phyloP scores from a whole-genome alignment of 2,329 filamentous ascomycete genomes.

The Lomentospora prolificans region DNA sequence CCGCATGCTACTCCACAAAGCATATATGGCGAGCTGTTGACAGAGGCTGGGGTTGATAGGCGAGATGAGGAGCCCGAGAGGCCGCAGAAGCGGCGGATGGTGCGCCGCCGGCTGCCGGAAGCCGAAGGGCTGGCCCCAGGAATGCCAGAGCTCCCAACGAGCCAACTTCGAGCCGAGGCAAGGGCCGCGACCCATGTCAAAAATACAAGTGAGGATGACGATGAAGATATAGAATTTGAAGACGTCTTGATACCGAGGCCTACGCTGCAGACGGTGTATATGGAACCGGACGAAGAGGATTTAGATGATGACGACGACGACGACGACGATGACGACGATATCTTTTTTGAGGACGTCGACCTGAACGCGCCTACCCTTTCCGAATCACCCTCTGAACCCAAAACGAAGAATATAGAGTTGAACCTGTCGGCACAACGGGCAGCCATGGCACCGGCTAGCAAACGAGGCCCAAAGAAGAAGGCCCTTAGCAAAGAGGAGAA shows the following conservation, averaged over 20 bases:
- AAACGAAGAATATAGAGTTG: slow-evolving; percentile 32
- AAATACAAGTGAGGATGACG: slow-evolving; percentile 17
- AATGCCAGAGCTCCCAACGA: not conserved
- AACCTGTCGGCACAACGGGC: slow-evolving; percentile 39
- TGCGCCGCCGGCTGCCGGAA: slow-evolving; percentile 1
- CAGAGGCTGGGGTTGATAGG: slow-evolving; percentile 33
- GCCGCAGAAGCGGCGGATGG: slow-evolving; percentile 12
- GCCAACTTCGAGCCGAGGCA: not conserved
- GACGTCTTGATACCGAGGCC: slow-evolving; percentile 38
- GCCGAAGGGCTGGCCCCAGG: not conserved
- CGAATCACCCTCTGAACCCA: slow-evolving; percentile 16
- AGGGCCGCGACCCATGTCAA: not conserved
- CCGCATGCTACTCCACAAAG: slow-evolving; percentile 16
- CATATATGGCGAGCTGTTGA: slow-evolving; percentile 39
- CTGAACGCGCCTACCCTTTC: slow-evolving; percentile 21
- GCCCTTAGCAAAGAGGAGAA: slow-evolving; percentile 45
- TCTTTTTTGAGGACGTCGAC: slow-evolving; percentile 39
- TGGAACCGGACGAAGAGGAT: slow-evolving; percentile 35
- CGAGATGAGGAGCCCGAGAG: slow-evolving; percentile 21
- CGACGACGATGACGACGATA: slow-evolving; percentile 28
- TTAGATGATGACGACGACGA: slow-evolving; percentile 20
- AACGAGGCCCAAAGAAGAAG: slow-evolving; percentile 28
- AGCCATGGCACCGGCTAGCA: slow-evolving; percentile 20
- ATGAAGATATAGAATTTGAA: slow-evolving; percentile 37
- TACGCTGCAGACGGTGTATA: slow-evolving; percentile 40